A percentile compares a stretch with the other conserved stretches of the same genome.
Evolutionary conservation across 1,284 basidiomycete genomes (phyloP).

Genomic region (Trametes pubescens): DNA sequence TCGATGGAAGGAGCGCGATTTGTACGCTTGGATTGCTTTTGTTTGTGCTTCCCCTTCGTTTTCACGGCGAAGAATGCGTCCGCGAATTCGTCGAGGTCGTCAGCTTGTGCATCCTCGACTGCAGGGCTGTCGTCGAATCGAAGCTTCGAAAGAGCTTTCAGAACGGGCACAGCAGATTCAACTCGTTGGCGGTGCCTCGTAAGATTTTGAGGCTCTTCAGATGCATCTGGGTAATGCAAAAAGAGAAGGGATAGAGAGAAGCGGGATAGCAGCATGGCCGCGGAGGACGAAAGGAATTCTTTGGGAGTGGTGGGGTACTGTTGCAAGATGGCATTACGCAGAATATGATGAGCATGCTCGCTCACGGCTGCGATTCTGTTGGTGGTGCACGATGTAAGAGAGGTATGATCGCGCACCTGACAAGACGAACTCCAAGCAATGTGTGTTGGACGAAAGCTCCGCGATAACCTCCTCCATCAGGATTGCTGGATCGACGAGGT

Average conservation of each 20-base stretch:
- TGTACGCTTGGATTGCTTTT: slow-evolving; percentile 17
- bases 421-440: slow-evolving; percentile 22
- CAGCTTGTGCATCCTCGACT: slow-evolving; percentile 2
- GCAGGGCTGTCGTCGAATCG: slow-evolving; percentile 4
- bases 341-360: not conserved
- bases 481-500: slow-evolving; percentile 27
- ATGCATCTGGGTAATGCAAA: slow-evolving; percentile 4
- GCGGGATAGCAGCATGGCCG: not conserved
- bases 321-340: not conserved
- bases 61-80: slow-evolving; percentile 5
- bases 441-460: slow-evolving; percentile 9
- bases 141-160: slow-evolving; percentile 20
- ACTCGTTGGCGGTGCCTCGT: slow-evolving; percentile 8
- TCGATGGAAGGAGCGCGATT: slow-evolving; percentile 33
- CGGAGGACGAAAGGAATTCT: slow-evolving; percentile 5
- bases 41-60: slow-evolving; percentile 12
- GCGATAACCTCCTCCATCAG: slow-evolving; percentile 13
- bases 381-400: not conserved
- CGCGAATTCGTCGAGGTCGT: slow-evolving; percentile 8
- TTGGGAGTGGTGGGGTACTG: slow-evolving; percentile 6
- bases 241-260: slow-evolving; percentile 8
- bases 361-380: not conserved
- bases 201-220: not conserved
- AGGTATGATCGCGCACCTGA: slow-evolving; percentile 23
- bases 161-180: slow-evolving; percentile 20